phyloP scores from a whole-genome alignment of 345 rosid species.

The Eucalyptus polybractea region DNA sequence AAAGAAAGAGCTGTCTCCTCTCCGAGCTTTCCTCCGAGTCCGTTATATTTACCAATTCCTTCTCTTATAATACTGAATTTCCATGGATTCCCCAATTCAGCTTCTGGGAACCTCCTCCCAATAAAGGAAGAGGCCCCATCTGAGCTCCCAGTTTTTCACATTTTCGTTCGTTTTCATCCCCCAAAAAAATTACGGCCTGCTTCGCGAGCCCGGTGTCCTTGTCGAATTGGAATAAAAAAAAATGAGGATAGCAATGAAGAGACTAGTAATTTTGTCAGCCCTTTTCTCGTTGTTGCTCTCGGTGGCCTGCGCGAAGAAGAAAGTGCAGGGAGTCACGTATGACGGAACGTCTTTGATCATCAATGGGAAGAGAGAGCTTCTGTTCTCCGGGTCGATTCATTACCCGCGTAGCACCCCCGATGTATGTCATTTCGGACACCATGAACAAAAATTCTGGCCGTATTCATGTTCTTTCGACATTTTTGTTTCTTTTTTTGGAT shows the following conservation, averaged over 20 bases:
- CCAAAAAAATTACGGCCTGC: neutral
- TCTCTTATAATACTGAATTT: neutral
- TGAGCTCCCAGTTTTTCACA: neutral
- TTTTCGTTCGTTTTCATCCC: neutral
- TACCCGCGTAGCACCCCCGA: conserved; percentile 59
- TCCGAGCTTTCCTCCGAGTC: conserved; percentile 2
- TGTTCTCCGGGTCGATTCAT: conserved; percentile 62
- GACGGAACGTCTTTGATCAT: conserved; percentile 43
- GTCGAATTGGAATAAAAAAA: neutral
- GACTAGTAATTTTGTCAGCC: neutral
- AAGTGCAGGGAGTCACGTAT: conserved; percentile 11
- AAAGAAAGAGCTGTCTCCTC: neutral
- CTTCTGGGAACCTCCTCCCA: conserved; percentile 4
- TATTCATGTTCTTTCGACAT: neutral
- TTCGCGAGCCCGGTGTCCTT: neutral
- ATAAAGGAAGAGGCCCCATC: conserved; percentile 7
- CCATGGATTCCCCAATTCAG: neutral
- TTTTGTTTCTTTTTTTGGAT: neutral
- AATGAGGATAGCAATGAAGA: neutral
- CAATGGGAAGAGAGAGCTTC: conserved; percentile 44
- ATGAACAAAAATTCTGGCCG: neutral
- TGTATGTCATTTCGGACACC: conserved; percentile 2
- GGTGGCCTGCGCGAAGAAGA: neutral
- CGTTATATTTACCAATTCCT: neutral
- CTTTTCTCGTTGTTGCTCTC: conserved; percentile 2